Percentiles rank a stretch among this genome's conserved stretches.
phyloP scores from a whole-genome alignment of 257 asterid genomes.

The Buddleja alternifolia region DNA sequence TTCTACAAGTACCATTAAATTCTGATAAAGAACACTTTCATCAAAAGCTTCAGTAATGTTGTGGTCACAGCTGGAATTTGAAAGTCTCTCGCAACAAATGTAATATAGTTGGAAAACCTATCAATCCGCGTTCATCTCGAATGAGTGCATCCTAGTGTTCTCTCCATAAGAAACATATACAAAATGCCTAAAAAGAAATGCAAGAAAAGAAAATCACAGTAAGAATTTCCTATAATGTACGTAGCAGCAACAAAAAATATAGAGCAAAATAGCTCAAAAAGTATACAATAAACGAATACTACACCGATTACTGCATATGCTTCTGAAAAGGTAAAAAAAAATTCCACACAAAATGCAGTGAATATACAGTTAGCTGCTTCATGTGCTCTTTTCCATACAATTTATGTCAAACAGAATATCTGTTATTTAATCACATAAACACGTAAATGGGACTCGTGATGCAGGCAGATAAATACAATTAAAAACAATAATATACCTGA shows the following conservation, averaged over 20 bases:
- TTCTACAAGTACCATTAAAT: neutral
- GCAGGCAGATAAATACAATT: too few species aligned
- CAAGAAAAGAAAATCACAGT: neutral
- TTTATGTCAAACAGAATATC: too few species aligned
- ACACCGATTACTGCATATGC: too few species aligned
- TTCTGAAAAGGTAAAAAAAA: too few species aligned
- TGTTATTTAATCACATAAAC: too few species aligned
- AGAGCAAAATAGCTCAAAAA: neutral
- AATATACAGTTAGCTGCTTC: too few species aligned
- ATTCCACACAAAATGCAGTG: too few species aligned
- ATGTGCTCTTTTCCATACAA: too few species aligned
- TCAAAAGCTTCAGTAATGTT: neutral
- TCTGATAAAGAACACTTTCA: neutral
- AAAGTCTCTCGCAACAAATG: conserved; percentile 1
- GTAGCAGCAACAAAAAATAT: neutral
- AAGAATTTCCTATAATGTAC: neutral
- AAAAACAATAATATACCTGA: conserved; percentile 33
- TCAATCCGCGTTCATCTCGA: neutral
- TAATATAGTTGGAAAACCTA: neutral
- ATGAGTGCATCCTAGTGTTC: neutral
- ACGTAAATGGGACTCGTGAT: too few species aligned
- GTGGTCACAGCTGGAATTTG: neutral
- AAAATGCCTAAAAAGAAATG: conserved; percentile 15
- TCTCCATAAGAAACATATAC: neutral
- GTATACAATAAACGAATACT: neutral